Evolutionary conservation across 2,329 filamentous ascomycete genomes (phyloP), one percentile per base, ranked within the genome.

Genomic region (Stachybotrys chlorohalonatus): DNA sequence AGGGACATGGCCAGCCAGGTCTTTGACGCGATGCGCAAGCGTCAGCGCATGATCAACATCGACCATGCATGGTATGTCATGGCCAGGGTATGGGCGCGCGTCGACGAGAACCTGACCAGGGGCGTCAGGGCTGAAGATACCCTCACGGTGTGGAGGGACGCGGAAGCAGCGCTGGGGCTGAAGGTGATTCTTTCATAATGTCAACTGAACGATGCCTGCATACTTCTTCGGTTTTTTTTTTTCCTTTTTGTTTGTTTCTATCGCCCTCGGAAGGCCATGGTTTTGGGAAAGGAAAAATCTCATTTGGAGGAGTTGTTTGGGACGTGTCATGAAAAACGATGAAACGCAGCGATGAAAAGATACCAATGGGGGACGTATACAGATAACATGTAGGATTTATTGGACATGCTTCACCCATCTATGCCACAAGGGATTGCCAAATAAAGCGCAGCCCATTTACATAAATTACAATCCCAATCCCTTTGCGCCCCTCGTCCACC

Each of bases 401-500:
- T 24, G 24, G 24, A 24, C 24, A 24, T 24, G 24, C 24, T 24
- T 24, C 24, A 24, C 24, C 24, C 24, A n/a, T n/a, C n/a, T n/a
- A 39, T 39, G 36, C 7, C 36, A 11, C 36, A 39, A 39, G 11
- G 7, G 36, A 39, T 7, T 39, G 36, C n/a, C n/a, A n/a, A 39
- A 39, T 7, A 7, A 39, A 7, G 36, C 36, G 36, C 7, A 9
- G 36, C 13, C 13, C 8, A 42, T 42, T 5, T 42, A 9, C 36
- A 42, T 3, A 42, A 13, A 9, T 63, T 53, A 70, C 49, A 71
- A 53, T 2, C 63, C 69, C 45, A 72, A 49, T 0, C 70, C 70
- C 32, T 64, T 69, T 6, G 68, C 67, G 0, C 70, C 70, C 52
- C 63, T 67, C 2, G 69, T 80, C 78, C 78, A 81, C 49, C 77